A percentile compares a stretch with the other conserved stretches of the same genome.
phyloP scores from a whole-genome alignment of 768 basidiomycete species.

The Kwoniella heveanensis region DNA sequence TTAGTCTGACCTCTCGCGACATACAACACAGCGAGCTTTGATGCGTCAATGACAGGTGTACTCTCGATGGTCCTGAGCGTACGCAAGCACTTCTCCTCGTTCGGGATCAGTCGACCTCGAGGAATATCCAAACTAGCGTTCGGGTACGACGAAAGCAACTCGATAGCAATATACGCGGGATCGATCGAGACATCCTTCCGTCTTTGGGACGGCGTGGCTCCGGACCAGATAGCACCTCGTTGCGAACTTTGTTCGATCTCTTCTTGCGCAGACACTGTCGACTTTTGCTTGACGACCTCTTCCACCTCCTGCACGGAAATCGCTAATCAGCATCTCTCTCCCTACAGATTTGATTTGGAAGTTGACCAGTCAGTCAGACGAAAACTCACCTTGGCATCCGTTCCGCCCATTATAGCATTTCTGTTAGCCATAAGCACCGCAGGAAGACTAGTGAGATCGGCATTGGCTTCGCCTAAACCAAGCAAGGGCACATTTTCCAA shows the following conservation, averaged over 20 bases:
- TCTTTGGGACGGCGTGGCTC: slow-evolving; percentile 80
- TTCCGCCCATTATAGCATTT: slow-evolving; percentile 48
- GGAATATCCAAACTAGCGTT: slow-evolving; percentile 59
- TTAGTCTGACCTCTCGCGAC: slow-evolving; percentile 85
- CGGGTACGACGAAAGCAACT: slow-evolving; percentile 73
- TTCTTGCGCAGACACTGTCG: slow-evolving; percentile 23
- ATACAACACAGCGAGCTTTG: slow-evolving; percentile 95
- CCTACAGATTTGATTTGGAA: no score
- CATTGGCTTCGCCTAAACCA: slow-evolving; percentile 78
- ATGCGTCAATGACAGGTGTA: slow-evolving; percentile 93
- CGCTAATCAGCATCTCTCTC: neutral
- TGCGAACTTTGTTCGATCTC: slow-evolving; percentile 56
- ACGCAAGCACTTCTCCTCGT: slow-evolving; percentile 63
- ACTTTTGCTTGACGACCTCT: slow-evolving; percentile 34
- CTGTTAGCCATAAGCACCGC: slow-evolving; percentile 75
- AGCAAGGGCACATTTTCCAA: slow-evolving; percentile 87
- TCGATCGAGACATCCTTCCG: slow-evolving; percentile 83
- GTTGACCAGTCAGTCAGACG: neutral
- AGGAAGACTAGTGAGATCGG: slow-evolving; percentile 72
- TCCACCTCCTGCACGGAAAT: slow-evolving; percentile 16
- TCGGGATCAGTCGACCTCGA: slow-evolving; percentile 59
- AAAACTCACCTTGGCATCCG: neutral
- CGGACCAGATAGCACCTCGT: slow-evolving; percentile 85
- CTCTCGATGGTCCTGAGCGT: slow-evolving; percentile 73
- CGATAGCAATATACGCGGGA: slow-evolving; percentile 80